phyloP scores from a whole-genome alignment of 495 filamentous ascomycete genomes.

The Xylaria intraflava region DNA sequence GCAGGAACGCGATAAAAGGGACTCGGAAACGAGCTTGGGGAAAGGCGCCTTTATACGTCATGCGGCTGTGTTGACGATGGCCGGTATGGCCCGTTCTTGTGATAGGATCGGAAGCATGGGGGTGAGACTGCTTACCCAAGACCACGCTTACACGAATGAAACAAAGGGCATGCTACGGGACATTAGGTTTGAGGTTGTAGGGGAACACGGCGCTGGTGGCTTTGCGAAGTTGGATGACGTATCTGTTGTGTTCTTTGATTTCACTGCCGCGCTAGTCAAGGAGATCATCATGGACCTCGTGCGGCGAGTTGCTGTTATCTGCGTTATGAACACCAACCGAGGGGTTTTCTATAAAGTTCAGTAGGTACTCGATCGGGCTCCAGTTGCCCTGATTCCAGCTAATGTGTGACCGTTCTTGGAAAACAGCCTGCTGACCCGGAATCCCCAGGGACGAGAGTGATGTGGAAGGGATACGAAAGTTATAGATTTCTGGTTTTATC shows the following conservation, averaged over 20 bases:
- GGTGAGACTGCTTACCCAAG: constrained; percentile 29
- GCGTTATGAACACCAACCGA: constrained; percentile 19
- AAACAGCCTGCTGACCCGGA: constrained; percentile 30
- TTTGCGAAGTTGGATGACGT: constrained; percentile 37
- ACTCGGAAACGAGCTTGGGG: constrained; percentile 24
- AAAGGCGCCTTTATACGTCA: neutral
- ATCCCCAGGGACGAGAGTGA: constrained; percentile 35
- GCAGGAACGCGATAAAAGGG: constrained; percentile 13
- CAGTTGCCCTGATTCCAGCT: neutral
- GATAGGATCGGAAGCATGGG: constrained; percentile 13
- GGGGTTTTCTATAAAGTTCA: neutral
- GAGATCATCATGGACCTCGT: constrained; percentile 33
- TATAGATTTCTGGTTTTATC: constrained; percentile 19
- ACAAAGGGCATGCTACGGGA: constrained; percentile 30
- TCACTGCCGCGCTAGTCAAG: constrained; percentile 31
- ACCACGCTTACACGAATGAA: constrained; percentile 30
- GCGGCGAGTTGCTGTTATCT: constrained; percentile 18
- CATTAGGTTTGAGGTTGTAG: constrained; percentile 35
- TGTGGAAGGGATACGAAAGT: constrained; percentile 19
- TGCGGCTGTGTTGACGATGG: constrained; percentile 12
- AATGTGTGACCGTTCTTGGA: constrained; percentile 16
- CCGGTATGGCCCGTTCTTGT: constrained; percentile 3
- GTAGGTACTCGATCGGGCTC: neutral
- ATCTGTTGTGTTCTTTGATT: constrained; percentile 31
- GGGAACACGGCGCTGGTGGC: constrained; percentile 33